Base-by-base conservation (phyloP, 768 basidiomycete species). In the Candolleomyces aberdarensis region DNA sequence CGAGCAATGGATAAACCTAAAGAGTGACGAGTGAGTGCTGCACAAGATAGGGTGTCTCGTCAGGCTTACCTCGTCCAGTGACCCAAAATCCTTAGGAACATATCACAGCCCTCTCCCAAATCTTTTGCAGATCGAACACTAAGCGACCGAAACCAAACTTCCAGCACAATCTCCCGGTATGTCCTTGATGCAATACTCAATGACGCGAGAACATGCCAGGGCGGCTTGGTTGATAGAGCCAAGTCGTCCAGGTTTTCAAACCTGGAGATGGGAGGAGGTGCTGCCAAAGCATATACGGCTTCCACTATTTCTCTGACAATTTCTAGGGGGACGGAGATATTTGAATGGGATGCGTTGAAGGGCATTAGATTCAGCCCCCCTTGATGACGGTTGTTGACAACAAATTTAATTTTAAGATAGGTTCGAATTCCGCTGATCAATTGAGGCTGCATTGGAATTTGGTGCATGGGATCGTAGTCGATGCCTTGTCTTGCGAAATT, bases 251-350 rank as follows among this genome's bases (percentile, higher is more conserved):
- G n/a, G 17, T 41, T n/a, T 46, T 2, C 1, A 49, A 55, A 20
- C 26, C 53, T 57, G 15, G 74, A 64, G 29, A 72, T 44, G 53
- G 26, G 13, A 29, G 26, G 14, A 53, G 52, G 52, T 26, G 29
- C 13, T 17, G 13, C 26, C 15, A 39, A 32, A 32, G 14, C 15
- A 39, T 53, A 53, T 9, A n/a, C 52, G 4, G 63, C 57, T 1
- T 57, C 56, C n/a, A 74, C 62, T 15, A 78, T 74, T 64, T 76
- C 72, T 47, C 65, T 60, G 22, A 75, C 61, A 48, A 78, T 70
- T 68, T 78, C 76, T 26, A 64, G 62, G 50, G 76, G 76, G 46
- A 76, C 2, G 44, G 14, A 46, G 44, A 20, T 3, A 6, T 46
- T 46, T 36, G 36, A 36, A 26, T 26, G 26, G 26, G 26, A 26